A percentile compares a stretch with the other conserved stretches of the same genome.
These are phyloP conservation scores for Saccharomycopsis fermentans DNA, from an alignment of 805 yeast species.

Conservation along the genomic window DNA sequence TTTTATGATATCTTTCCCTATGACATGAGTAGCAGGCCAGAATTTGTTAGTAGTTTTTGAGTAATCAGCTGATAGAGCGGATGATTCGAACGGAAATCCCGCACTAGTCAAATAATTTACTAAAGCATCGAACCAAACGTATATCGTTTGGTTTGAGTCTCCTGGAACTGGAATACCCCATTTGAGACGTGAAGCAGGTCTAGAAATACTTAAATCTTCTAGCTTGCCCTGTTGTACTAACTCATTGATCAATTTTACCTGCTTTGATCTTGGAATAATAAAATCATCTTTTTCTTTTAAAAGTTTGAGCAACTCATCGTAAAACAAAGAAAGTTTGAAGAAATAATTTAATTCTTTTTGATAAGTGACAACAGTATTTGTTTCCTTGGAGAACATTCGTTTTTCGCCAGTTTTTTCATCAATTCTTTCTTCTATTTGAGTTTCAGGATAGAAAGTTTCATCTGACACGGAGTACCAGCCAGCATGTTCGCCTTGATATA, in stretches of 20 bases:
- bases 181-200: slow-evolving; percentile 64
- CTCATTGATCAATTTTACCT: slow-evolving; percentile 46
- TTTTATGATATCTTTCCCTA: slow-evolving; percentile 84
- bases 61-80: not conserved
- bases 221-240: slow-evolving; percentile 36
- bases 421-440: slow-evolving; percentile 44
- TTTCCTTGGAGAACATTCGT: slow-evolving; percentile 42
- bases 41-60: slow-evolving; percentile 21
- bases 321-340: slow-evolving; percentile 61
- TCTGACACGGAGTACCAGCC: slow-evolving; percentile 97
- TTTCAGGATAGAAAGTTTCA: slow-evolving; percentile 85
- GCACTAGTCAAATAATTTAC: slow-evolving; percentile 71
- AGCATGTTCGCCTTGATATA: slow-evolving; percentile 72
- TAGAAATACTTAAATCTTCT: slow-evolving; percentile 72
- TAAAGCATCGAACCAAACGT: slow-evolving; percentile 96
- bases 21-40: slow-evolving; percentile 72
- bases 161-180: slow-evolving; percentile 93
- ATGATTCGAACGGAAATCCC: slow-evolving; percentile 38
- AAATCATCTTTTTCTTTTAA: slow-evolving; percentile 43
- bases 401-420: slow-evolving; percentile 23
- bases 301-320: slow-evolving; percentile 38
- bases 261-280: slow-evolving; percentile 55
- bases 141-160: slow-evolving; percentile 67
- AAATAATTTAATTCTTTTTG: slow-evolving; percentile 82
- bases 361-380: slow-evolving; percentile 64